Evolutionary conservation across 306 rosid species (phyloP).

Genomic region (Castanea mollissima): DNA sequence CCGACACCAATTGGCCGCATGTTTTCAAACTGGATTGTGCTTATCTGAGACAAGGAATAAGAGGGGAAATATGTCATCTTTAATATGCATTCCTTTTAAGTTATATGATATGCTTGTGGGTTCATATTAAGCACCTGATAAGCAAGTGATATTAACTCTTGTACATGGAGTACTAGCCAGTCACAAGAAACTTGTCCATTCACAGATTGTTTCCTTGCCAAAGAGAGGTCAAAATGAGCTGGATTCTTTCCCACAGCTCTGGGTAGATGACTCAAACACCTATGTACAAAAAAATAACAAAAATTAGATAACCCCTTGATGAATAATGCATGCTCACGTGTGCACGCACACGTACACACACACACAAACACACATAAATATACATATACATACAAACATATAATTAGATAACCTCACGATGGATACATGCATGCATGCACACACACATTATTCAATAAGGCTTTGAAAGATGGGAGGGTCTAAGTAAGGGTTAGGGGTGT

Average conservation of each 20-base stretch:
- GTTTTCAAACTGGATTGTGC: conserved; percentile 94
- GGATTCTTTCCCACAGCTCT: conserved; percentile 84
- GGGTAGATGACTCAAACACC: conserved; percentile 93
- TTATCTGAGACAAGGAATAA: conserved; percentile 52
- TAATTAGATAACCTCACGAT: neutral
- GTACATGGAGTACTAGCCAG: conserved; percentile 90
- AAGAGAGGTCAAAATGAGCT: conserved; percentile 82
- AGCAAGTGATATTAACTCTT: conserved; percentile 95
- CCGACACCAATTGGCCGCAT: conserved; percentile 92
- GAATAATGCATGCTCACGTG: neutral
- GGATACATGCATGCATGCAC: neutral
- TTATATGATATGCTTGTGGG: conserved; percentile 13
- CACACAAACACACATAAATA: too few relatives aligned
- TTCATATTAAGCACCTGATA: conserved; percentile 70
- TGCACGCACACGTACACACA: neutral
- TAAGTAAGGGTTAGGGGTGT: neutral
- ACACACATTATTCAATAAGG: neutral
- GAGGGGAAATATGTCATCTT: conserved; percentile 7
- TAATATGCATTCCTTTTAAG: conserved; percentile 15
- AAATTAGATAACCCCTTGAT: neutral
- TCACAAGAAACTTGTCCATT: conserved; percentile 51
- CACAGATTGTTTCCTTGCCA: conserved; percentile 66
- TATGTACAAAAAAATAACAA: conserved; percentile 28
- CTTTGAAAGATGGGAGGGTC: neutral
- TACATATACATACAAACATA: neutral